Conservation (phyloP, 148 eudicot species). For the Dysphania ambrosioides region DNA sequence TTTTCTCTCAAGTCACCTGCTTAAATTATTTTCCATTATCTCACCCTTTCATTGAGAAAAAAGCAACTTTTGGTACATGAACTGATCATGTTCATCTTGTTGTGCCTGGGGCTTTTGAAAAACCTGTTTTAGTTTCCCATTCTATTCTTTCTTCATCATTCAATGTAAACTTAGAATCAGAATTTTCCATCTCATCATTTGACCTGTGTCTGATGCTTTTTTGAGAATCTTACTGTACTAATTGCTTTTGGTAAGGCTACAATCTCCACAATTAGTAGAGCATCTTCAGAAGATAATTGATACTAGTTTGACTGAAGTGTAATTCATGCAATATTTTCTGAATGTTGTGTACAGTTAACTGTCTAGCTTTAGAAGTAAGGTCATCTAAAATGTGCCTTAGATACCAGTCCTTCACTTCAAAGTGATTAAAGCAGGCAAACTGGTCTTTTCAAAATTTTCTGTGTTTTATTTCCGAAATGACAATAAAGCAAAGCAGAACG, state of each 20-base stretch:
- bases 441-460: neutral
- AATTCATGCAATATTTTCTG: neutral
- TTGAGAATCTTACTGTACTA: neutral
- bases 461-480: too few species aligned
- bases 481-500: neutral
- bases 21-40: neutral
- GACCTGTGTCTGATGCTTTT: neutral
- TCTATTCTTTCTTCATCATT: too few species aligned
- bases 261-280: neutral
- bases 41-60: neutral
- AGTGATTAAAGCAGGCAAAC: neutral
- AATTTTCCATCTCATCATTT: too few species aligned
- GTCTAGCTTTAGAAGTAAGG: neutral
- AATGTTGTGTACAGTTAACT: too few species aligned
- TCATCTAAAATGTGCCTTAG: neutral
- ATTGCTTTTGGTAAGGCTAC: neutral
- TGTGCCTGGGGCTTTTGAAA: neutral
- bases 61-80: too few species aligned
- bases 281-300: neutral
- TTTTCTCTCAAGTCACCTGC: neutral
- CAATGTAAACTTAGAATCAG: too few species aligned
- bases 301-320: neutral
- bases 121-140: neutral
- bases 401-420: neutral
- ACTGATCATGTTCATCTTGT: neutral